Percentiles rank a stretch among this genome's conserved stretches.
Evolutionary conservation across 495 filamentous ascomycete genomes (phyloP).

Genomic region (Penicillium nucicola): DNA sequence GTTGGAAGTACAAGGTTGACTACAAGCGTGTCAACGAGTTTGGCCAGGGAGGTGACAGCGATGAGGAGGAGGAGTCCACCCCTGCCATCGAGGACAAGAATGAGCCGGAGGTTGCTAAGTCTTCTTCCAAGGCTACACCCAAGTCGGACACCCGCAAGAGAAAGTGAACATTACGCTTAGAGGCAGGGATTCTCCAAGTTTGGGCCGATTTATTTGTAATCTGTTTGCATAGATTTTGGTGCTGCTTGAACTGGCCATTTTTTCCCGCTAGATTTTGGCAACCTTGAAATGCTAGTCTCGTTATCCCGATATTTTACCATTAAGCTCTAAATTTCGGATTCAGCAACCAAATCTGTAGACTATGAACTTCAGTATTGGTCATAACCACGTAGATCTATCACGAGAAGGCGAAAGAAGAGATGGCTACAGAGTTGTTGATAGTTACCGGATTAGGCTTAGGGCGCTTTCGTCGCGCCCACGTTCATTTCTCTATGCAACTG

Average conservation of each 20-base stretch:
- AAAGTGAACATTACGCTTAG: conserved; percentile 27
- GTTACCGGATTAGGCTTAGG: conserved; percentile 23
- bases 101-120: conserved; percentile 20
- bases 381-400: background rate
- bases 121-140: conserved; percentile 31
- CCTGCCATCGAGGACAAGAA: conserved; percentile 39
- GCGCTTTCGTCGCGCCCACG: conserved; percentile 15
- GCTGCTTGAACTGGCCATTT: background rate
- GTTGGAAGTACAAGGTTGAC: conserved; percentile 89
- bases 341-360: background rate
- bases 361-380: background rate
- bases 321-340: background rate
- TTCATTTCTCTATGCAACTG: conserved; percentile 13
- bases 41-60: conserved; percentile 89
- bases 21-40: conserved; percentile 95
- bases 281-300: background rate
- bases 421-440: conserved; percentile 13
- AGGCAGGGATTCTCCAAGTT: background rate
- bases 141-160: conserved; percentile 39
- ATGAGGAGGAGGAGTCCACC: conserved; percentile 58
- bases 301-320: background rate
- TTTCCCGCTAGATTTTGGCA: background rate
- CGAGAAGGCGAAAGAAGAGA: background rate
- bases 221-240: background rate
- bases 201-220: background rate